phyloP scores from a whole-genome alignment of 73 alveolate genomes.

The Tetrahymena malaccensis region DNA sequence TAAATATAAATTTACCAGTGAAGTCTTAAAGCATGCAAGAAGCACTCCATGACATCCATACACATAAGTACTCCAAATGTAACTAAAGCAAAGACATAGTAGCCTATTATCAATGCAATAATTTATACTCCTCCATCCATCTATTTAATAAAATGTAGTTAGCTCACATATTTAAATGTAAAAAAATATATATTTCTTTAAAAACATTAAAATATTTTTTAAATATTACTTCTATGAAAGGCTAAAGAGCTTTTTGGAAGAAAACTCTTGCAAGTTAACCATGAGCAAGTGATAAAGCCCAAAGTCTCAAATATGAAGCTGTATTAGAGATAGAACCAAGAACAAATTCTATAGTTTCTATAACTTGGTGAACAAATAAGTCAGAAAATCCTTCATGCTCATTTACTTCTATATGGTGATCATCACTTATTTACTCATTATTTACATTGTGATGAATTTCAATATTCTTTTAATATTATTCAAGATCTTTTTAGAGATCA shows the following conservation, averaged over 20 bases:
- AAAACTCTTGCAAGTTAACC: slow-evolving; percentile 91
- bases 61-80: slow-evolving; percentile 88
- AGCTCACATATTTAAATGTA: neutral
- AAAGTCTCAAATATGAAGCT: slow-evolving; percentile 95
- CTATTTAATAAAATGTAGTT: neutral
- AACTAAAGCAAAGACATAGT: slow-evolving; percentile 67
- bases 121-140: slow-evolving; percentile 37
- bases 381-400: slow-evolving; percentile 72
- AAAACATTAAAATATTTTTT: neutral
- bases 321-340: slow-evolving; percentile 96
- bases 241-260: slow-evolving; percentile 73
- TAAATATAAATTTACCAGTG: slow-evolving; percentile 69
- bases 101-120: slow-evolving; percentile 58
- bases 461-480: neutral
- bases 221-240: slow-evolving; percentile 23
- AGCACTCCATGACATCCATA: slow-evolving; percentile 97
- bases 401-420: slow-evolving; percentile 33
- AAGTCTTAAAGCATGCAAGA: slow-evolving; percentile 92
- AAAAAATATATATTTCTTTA: neutral
- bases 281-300: slow-evolving; percentile 99
- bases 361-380: slow-evolving; percentile 83
- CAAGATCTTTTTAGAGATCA: neutral
- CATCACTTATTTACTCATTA: neutral
- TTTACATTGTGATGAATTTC: neutral
- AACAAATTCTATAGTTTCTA: slow-evolving; percentile 95